Evolutionary conservation across 2,329 filamentous ascomycete species (phyloP).

Genomic region (Phaeoacremonium minimum): DNA sequence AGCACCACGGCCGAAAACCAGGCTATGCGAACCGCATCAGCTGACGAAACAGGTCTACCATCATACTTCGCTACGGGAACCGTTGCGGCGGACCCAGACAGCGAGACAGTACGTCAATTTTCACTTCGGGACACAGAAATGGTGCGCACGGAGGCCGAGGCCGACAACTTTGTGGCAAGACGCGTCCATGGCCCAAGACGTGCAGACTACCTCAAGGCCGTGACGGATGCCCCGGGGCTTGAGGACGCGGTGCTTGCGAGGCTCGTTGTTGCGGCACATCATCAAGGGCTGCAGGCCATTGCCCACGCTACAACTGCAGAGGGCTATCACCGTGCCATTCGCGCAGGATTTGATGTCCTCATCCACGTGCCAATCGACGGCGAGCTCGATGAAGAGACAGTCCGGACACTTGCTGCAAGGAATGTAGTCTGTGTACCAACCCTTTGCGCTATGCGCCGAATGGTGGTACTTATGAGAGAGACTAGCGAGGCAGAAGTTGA

Average conservation of each 20-base stretch:
- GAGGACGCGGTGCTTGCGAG: background rate
- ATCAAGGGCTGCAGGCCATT: background rate
- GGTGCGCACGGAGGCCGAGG: background rate
- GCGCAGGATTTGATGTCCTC: background rate
- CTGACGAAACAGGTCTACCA: background rate
- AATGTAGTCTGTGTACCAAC: too few relatives aligned
- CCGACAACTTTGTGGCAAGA: background rate
- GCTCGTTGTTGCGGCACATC: background rate
- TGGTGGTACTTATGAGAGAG: too few relatives aligned
- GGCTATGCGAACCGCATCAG: background rate
- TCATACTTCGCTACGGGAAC: background rate
- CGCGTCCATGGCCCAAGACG: background rate
- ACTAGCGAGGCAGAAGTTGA: too few relatives aligned
- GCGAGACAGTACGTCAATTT: background rate
- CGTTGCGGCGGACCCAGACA: background rate
- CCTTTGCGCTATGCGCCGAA: too few relatives aligned
- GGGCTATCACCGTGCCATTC: background rate
- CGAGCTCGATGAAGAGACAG: background rate
- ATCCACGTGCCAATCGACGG: background rate
- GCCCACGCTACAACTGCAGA: background rate
- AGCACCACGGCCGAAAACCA: background rate
- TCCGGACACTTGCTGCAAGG: background rate
- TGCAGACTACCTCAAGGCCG: background rate
- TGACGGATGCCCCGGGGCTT: background rate
- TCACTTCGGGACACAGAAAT: background rate